Evolutionary conservation across 768 basidiomycete species (phyloP).

Genomic region (Kwoniella sp.): DNA sequence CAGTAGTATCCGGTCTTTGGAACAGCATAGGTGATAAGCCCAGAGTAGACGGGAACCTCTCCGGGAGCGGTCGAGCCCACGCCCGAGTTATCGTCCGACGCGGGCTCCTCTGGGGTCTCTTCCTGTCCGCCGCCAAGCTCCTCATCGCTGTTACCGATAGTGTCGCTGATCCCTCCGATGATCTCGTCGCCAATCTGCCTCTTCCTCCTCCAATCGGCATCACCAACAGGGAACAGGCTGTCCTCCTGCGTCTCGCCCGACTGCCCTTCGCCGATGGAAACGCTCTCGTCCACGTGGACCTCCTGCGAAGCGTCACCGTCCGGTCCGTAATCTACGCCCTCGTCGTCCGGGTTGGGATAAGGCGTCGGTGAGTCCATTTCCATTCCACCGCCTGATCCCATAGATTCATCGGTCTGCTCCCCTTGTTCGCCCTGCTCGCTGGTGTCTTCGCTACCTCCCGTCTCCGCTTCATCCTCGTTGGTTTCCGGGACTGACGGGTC

Average conservation of each 20-base stretch:
- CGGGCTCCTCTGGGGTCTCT: background rate
- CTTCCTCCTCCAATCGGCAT: conserved; percentile 8
- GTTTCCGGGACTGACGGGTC: conserved; percentile 1
- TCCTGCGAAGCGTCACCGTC: background rate
- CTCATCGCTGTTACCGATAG: background rate
- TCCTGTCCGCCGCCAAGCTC: conserved; percentile 4
- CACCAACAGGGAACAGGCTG: conserved; percentile 4
- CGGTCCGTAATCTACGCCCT: too few species aligned
- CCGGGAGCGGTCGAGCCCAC: background rate
- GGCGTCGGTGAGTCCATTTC: too few species aligned
- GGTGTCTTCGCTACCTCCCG: background rate
- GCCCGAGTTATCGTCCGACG: background rate
- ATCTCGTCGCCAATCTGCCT: conserved; percentile 12
- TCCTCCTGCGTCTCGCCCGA: conserved; percentile 16
- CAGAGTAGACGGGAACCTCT: conserved; percentile 54
- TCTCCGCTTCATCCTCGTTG: conserved; percentile 5
- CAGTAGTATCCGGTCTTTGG: conserved; percentile 91
- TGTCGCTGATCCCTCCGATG: conserved; percentile 2
- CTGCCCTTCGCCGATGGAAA: background rate
- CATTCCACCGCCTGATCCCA: too few species aligned
- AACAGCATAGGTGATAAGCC: conserved; percentile 77
- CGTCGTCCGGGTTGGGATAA: too few species aligned
- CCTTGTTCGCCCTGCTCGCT: too few species aligned
- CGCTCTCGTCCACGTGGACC: background rate
- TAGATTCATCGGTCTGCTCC: too few species aligned